These are phyloP conservation scores for Globisporangium acanthophoron DNA, from an alignment of 352 stramenopile genomes.

Conservation along the genomic window DNA sequence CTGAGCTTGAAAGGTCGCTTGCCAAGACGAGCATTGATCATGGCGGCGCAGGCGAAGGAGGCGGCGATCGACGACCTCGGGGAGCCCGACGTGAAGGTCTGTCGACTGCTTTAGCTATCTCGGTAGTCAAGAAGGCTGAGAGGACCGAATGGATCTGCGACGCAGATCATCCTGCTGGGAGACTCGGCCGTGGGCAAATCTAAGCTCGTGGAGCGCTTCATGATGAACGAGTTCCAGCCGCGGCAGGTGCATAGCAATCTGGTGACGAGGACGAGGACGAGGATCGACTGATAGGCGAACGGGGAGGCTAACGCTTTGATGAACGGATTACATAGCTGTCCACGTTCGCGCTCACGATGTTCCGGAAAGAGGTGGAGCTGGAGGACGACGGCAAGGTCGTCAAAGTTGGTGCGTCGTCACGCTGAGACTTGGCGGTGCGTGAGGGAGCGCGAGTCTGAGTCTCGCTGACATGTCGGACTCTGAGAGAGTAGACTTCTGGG, in stretches of 20 bases:
- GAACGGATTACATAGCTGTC: conserved; percentile 52
- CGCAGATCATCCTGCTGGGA: conserved; percentile 89
- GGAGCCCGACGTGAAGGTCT: conserved; percentile 60
- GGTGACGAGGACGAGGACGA: too few relatives aligned
- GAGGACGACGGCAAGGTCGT: conserved; percentile 40
- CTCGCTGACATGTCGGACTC: neutral
- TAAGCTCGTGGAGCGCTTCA: conserved; percentile 94
- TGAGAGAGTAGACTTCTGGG: conserved; percentile 88
- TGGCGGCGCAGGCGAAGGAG: conserved; percentile 13
- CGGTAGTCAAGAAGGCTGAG: neutral
- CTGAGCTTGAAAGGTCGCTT: neutral
- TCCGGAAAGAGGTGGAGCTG: conserved; percentile 89
- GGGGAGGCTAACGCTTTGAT: neutral
- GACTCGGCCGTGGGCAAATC: conserved; percentile 95
- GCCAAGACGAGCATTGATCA: neutral
- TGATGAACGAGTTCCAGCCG: conserved; percentile 95
- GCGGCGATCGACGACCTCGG: conserved; percentile 38
- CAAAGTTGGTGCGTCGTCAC: conserved; percentile 48
- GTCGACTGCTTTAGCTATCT: neutral
- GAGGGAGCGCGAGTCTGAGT: neutral
- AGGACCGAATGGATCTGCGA: neutral
- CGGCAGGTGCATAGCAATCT: conserved; percentile 39
- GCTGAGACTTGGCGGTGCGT: neutral
- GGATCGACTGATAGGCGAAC: neutral
- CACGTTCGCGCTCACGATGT: conserved; percentile 94